Conservation (phyloP, 2,329 filamentous ascomycete genomes). For the Alternaria viburni region DNA sequence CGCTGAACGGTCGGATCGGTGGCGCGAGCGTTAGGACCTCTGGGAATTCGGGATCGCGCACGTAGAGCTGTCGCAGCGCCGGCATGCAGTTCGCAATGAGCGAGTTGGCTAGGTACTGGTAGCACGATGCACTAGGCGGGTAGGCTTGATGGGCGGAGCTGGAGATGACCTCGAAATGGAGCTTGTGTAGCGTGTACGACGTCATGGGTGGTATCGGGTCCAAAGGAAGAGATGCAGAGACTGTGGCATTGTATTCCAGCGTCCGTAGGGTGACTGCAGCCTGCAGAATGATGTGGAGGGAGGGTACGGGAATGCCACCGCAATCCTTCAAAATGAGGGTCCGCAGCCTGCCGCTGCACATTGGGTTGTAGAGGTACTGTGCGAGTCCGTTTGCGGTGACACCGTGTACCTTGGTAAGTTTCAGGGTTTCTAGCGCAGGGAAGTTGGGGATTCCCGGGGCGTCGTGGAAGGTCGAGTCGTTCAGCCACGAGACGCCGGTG, state of each 20-base stretch:
- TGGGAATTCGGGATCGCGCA: constrained; percentile 82
- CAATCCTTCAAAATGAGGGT: constrained; percentile 71
- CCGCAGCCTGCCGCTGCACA: constrained; percentile 65
- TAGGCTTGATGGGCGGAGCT: constrained; percentile 63
- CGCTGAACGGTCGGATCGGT: constrained; percentile 62
- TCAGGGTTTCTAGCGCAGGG: constrained; percentile 75
- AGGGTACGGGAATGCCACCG: constrained; percentile 71
- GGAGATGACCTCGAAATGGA: constrained; percentile 84
- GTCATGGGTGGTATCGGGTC: constrained; percentile 67
- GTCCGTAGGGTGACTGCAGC: constrained; percentile 64
- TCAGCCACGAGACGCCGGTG: constrained; percentile 70
- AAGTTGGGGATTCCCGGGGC: constrained; percentile 72
- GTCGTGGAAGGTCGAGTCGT: constrained; percentile 76
- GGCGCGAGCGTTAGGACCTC: constrained; percentile 78
- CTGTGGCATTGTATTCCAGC: constrained; percentile 63
- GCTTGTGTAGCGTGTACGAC: constrained; percentile 71
- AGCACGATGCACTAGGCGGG: constrained; percentile 68
- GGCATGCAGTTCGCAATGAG: constrained; percentile 79
- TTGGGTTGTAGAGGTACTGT: constrained; percentile 67
- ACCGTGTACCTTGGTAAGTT: constrained; percentile 72
- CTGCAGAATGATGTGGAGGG: constrained; percentile 66
- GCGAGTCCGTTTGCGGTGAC: constrained; percentile 75
- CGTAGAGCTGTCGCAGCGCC: constrained; percentile 77
- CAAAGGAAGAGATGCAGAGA: constrained; percentile 63
- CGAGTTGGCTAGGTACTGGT: constrained; percentile 84